Evolutionary conservation across 768 basidiomycete genomes (phyloP).

Genomic region (Rhodosporidiobolus sp.): DNA sequence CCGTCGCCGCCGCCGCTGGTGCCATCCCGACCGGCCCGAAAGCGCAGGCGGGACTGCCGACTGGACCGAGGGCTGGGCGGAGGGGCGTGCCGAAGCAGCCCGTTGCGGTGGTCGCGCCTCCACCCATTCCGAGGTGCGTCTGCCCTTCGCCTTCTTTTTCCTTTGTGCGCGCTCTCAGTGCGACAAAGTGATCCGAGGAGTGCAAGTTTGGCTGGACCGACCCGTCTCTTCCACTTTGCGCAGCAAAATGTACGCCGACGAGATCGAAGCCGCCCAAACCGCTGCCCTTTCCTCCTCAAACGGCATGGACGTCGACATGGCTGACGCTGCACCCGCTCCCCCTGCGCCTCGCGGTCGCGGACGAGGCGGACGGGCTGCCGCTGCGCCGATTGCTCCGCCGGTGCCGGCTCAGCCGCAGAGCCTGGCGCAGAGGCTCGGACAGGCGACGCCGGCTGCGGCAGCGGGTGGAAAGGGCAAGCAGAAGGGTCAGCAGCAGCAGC

Average conservation of each 20-base stretch:
- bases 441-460: not conserved
- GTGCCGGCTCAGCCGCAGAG: not conserved
- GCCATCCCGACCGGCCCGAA: not conserved
- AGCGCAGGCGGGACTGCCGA: not conserved
- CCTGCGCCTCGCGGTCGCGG: no score
- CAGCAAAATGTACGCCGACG: slow-evolving; percentile 29
- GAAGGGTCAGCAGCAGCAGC: not conserved
- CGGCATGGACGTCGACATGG: slow-evolving; percentile 25
- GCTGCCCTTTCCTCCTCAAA: not conserved
- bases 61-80: not conserved
- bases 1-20: not conserved
- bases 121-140: no score
- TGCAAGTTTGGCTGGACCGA: no score
- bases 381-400: no score
- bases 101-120: not conserved
- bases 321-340: not conserved
- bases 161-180: not conserved
- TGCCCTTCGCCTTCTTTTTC: not conserved
- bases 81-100: not conserved
- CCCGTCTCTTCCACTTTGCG: not conserved
- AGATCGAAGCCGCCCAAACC: not conserved
- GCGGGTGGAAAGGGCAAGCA: not conserved
- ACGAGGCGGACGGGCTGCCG: not conserved
- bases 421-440: not conserved
- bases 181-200: no score